These are phyloP conservation scores for Polyporus tsugae DNA, from an alignment of 1,284 basidiomycete genomes.

Conservation along the genomic window DNA sequence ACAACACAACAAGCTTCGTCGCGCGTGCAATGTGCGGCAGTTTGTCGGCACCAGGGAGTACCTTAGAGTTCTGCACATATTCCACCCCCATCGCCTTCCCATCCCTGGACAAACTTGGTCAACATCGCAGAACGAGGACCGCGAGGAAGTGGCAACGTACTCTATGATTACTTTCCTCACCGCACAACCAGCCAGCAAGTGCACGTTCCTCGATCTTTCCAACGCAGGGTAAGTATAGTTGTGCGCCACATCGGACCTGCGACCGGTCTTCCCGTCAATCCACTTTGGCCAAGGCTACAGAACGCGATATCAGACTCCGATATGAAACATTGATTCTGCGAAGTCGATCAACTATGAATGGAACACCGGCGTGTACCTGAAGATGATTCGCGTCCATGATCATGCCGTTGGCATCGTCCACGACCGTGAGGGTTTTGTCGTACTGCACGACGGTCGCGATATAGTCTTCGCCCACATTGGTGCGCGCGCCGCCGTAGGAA, in stretches of 20 bases:
- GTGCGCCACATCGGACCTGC: conserved; percentile 65
- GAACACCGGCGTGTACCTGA: conserved; percentile 23
- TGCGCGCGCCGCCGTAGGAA: conserved; percentile 34
- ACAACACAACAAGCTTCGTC: conserved; percentile 55
- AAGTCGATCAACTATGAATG: background rate
- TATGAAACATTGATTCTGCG: background rate
- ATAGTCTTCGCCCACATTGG: conserved; percentile 35
- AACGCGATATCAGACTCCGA: background rate
- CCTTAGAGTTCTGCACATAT: conserved; percentile 50
- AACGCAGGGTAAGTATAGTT: conserved; percentile 62
- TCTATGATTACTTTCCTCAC: conserved; percentile 41
- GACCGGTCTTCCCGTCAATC: conserved; percentile 59
- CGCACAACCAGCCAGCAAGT: conserved; percentile 35
- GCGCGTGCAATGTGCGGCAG: conserved; percentile 44
- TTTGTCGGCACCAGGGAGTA: conserved; percentile 30
- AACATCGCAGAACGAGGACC: background rate
- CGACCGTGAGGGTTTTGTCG: conserved; percentile 28
- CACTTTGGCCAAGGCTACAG: conserved; percentile 46
- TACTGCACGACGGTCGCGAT: conserved; percentile 29
- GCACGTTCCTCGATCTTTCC: conserved; percentile 33
- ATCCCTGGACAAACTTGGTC: conserved; percentile 43
- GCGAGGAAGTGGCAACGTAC: conserved; percentile 17
- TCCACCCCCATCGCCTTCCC: conserved; percentile 64
- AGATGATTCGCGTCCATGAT: conserved; percentile 35
- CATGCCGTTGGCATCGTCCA: conserved; percentile 36